These are phyloP conservation scores for Leccinum broughii DNA, from an alignment of 768 basidiomycete genomes.

Conservation along the genomic window DNA sequence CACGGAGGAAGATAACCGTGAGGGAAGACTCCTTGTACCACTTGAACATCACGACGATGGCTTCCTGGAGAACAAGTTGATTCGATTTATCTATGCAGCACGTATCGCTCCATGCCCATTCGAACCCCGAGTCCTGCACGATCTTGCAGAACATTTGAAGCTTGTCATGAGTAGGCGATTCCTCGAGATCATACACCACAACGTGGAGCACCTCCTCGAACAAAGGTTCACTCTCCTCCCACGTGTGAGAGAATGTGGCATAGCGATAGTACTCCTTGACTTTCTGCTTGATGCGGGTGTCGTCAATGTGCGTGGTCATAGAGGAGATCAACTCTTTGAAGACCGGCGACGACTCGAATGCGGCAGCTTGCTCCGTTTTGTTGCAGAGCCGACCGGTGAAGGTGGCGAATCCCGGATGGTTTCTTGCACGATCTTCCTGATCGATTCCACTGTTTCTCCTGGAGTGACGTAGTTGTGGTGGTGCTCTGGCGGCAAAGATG, in stretches of 20 bases:
- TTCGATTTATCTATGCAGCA: not conserved
- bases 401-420: too few species aligned
- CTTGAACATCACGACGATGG: not conserved
- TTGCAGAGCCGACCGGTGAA: too few species aligned
- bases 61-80: not conserved
- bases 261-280: not conserved
- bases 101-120: not conserved
- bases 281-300: not conserved
- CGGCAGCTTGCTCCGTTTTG: too few species aligned
- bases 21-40: not conserved
- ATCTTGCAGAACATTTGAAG: not conserved
- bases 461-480: too few species aligned
- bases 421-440: too few species aligned
- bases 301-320: too few species aligned
- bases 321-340: too few species aligned
- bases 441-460: rapidly evolving
- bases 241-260: not conserved
- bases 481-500: too few species aligned
- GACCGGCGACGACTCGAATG: too few species aligned
- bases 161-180: not conserved
- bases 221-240: not conserved
- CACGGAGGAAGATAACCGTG: not conserved
- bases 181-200: not conserved
- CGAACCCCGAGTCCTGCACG: not conserved
- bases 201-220: not conserved